These are phyloP conservation scores for Trichoderma asperellum DNA, from an alignment of 2,329 filamentous ascomycete species.

Conservation along the genomic window DNA sequence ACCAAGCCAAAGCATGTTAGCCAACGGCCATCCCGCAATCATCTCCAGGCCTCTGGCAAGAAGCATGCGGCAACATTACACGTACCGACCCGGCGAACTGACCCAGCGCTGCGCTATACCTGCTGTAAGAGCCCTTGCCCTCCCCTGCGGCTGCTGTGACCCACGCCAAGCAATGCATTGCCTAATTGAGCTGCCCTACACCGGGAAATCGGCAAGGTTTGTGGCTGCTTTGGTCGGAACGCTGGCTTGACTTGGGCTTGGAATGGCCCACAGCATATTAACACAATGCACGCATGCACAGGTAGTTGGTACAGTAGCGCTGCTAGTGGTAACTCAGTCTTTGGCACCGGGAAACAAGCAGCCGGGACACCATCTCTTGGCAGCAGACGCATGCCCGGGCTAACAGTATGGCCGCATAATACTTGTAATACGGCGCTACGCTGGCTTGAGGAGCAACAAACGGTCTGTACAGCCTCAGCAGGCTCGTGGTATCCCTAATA, in stretches of 20 bases:
- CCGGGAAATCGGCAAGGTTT: slow-evolving; percentile 11
- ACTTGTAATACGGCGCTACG: not conserved
- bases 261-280: not conserved
- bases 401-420: not conserved
- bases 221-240: slow-evolving; percentile 9
- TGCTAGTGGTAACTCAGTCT: not conserved
- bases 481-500: not conserved
- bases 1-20: not conserved
- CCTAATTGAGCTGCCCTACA: not conserved
- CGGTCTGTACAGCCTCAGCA: not conserved
- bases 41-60: not conserved
- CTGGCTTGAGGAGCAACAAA: not conserved
- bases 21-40: not conserved
- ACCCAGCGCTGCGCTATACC: not conserved
- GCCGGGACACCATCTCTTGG: not conserved
- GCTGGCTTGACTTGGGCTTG: slow-evolving; percentile 3
- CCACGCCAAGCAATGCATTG: slow-evolving; percentile 3
- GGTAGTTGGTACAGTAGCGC: not conserved
- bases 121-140: not conserved
- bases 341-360: not conserved
- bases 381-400: not conserved
- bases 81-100: slow-evolving; percentile 15
- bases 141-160: not conserved
- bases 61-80: not conserved
- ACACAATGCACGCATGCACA: not conserved